These are phyloP conservation scores for Pythium dissotocum DNA, from an alignment of 352 stramenopile genomes.

Conservation along the genomic window DNA sequence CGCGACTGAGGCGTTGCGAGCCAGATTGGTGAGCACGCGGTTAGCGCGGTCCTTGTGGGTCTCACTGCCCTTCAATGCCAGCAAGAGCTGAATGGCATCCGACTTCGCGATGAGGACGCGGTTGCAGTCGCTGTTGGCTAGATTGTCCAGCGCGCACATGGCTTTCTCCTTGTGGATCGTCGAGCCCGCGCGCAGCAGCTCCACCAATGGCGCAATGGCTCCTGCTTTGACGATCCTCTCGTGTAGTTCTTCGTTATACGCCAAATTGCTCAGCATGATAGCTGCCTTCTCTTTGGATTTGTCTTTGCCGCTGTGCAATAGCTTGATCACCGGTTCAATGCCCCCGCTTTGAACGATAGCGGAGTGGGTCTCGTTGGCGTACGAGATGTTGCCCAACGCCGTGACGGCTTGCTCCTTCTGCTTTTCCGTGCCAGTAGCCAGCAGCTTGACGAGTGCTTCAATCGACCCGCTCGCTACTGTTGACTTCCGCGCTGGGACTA, in stretches of 20 bases:
- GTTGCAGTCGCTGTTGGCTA: neutral
- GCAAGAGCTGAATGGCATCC: neutral
- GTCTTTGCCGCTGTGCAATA: neutral
- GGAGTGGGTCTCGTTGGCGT: neutral
- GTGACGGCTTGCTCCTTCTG: neutral
- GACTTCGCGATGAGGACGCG: neutral
- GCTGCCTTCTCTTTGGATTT: neutral
- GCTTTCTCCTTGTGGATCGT: slow-evolving; percentile 1
- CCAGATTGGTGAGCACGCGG: neutral
- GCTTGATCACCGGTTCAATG: neutral
- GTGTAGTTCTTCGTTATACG: neutral
- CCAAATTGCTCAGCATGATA: slow-evolving; percentile 2
- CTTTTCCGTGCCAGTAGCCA: neutral
- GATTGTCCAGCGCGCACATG: neutral
- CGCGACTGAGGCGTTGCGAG: neutral
- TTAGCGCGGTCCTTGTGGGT: neutral
- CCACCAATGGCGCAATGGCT: neutral
- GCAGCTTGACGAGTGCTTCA: neutral
- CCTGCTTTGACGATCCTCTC: neutral
- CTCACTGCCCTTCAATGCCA: neutral
- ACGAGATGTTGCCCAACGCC: neutral
- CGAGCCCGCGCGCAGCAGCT: neutral
- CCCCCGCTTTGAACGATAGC: neutral
- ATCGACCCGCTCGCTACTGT: neutral
- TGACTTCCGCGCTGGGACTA: neutral